A percentile compares a stretch with the other conserved stretches of the same genome.
These are phyloP conservation scores for Penicillium sp. DNA, from an alignment of 2,329 filamentous ascomycete genomes.

Conservation along the genomic window DNA sequence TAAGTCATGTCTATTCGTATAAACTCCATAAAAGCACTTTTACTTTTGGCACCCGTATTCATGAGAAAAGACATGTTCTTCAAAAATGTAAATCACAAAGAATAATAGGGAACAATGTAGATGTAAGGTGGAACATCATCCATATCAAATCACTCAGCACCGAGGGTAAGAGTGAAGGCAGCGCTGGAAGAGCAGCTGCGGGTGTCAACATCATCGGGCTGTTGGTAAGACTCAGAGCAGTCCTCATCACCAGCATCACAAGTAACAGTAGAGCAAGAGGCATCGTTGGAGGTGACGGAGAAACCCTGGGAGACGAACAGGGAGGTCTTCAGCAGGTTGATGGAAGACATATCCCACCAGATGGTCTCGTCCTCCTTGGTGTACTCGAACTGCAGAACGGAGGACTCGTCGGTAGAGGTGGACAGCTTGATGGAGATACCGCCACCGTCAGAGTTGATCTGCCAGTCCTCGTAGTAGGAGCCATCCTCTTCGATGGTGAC, in stretches of 20 bases:
- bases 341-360: constrained; percentile 35
- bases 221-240: constrained; percentile 31
- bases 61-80: neutral
- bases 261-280: constrained; percentile 21
- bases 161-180: constrained; percentile 41
- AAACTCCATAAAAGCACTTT: neutral
- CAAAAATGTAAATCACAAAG: constrained; percentile 3
- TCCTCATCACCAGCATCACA: constrained; percentile 26
- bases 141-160: constrained; percentile 1
- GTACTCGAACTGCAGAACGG: constrained; percentile 37
- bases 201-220: constrained; percentile 29
- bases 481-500: constrained; percentile 19
- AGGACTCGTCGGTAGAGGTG: constrained; percentile 15
- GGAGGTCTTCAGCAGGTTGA: constrained; percentile 26
- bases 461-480: constrained; percentile 28
- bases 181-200: constrained; percentile 21
- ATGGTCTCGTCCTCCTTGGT: constrained; percentile 24
- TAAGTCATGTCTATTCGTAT: constrained; percentile 1
- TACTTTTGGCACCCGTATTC: neutral
- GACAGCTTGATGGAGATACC: constrained; percentile 36
- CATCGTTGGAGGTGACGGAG: constrained; percentile 24
- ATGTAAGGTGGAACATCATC: neutral
- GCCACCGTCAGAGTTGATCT: constrained; percentile 30
- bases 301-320: constrained; percentile 26
- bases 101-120: constrained; percentile 3